phyloP scores from a whole-genome alignment of 306 rosid species.

The Ziziphus jujuba region DNA sequence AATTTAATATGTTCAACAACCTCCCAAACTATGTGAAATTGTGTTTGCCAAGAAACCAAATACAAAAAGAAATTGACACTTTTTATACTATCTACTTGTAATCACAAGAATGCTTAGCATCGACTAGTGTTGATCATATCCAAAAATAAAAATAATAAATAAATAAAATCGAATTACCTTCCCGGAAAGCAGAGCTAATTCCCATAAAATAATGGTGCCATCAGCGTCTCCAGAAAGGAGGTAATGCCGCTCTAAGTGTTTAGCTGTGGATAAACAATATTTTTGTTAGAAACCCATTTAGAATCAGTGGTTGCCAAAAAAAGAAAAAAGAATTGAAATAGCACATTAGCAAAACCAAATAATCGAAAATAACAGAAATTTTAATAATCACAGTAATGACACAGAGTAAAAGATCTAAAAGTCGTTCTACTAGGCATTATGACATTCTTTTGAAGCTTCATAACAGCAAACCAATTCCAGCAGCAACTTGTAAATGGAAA shows the following conservation, averaged over 20 bases:
- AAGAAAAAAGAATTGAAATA: neutral
- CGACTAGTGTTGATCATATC: neutral
- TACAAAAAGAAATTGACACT: neutral
- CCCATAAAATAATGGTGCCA: constrained; percentile 82
- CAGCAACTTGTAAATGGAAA: neutral
- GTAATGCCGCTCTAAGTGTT: constrained; percentile 64
- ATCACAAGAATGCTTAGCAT: neutral
- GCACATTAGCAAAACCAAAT: neutral
- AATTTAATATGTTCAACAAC: too few relatives aligned
- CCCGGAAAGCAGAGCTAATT: constrained; percentile 49
- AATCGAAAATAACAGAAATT: neutral
- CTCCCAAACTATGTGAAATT: neutral
- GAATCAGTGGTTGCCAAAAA: neutral
- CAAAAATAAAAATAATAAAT: neutral
- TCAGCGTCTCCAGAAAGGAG: constrained; percentile 87
- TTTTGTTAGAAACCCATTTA: neutral
- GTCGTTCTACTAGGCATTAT: neutral
- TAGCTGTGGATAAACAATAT: constrained; percentile 46
- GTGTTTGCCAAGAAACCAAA: neutral
- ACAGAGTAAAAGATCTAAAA: neutral
- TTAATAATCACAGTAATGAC: neutral
- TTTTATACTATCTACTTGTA: neutral
- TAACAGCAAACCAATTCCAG: neutral
- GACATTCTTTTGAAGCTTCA: neutral
- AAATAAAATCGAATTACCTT: constrained; percentile 49